A percentile compares a stretch with the other conserved stretches of the same genome.
Conservation (phyloP, 306 rosid genomes). For the Neltuma alba region DNA sequence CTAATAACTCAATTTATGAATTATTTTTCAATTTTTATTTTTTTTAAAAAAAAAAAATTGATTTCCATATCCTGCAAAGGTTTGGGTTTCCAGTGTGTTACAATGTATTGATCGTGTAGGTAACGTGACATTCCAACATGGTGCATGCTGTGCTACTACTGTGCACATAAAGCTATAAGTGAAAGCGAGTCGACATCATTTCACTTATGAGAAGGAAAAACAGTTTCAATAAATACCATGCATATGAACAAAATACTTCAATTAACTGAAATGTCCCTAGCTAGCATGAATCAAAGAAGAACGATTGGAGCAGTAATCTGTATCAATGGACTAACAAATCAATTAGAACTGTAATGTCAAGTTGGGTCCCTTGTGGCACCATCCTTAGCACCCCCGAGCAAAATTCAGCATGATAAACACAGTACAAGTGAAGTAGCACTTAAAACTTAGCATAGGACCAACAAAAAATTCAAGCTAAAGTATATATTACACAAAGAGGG, state of each 20-base stretch:
- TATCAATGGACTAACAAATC: too few species aligned
- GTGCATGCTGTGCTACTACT: neutral
- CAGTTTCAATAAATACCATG: neutral
- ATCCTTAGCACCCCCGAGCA: too few species aligned
- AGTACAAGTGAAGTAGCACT: too few species aligned
- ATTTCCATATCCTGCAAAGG: neutral
- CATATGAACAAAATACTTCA: neutral
- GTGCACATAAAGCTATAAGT: neutral
- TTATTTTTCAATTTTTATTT: too few species aligned
- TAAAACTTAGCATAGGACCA: too few species aligned
- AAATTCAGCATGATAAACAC: too few species aligned
- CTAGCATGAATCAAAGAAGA: neutral
- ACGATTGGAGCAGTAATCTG: neutral
- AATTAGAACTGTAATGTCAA: too few species aligned
- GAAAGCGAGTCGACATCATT: neutral
- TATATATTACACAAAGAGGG: too few species aligned
- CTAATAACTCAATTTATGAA: too few species aligned
- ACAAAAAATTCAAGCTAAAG: too few species aligned
- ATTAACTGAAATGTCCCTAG: neutral
- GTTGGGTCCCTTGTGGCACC: too few species aligned
- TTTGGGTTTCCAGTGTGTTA: neutral
- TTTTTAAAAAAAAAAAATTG: too few species aligned
- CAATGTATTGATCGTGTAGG: neutral
- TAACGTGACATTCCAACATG: neutral
- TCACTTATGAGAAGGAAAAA: neutral